These are phyloP conservation scores for Trichosporon sp. DNA, from an alignment of 1,284 basidiomycete species.

Conservation along the genomic window DNA sequence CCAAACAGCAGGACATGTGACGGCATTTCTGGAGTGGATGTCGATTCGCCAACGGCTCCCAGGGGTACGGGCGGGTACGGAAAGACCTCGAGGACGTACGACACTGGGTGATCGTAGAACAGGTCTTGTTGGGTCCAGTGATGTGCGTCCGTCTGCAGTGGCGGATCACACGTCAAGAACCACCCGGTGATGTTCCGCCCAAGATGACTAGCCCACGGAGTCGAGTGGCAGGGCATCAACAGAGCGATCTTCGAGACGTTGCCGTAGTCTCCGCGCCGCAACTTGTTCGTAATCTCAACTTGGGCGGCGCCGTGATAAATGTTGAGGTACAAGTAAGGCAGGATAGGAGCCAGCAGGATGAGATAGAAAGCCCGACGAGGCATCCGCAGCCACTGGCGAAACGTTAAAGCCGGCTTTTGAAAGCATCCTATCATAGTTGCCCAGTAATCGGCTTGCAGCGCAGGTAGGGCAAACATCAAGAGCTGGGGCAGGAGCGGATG, in stretches of 20 bases:
- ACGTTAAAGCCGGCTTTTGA: conserved; percentile 2
- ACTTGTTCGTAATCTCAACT: conserved; percentile 59
- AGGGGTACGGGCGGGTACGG: conserved; percentile 48
- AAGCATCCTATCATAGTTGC: conserved; percentile 33
- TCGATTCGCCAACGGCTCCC: background rate
- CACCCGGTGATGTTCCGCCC: conserved; percentile 59
- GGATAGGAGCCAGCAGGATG: conserved; percentile 55
- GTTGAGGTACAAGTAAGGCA: conserved; percentile 62
- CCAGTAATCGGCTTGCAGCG: conserved; percentile 55
- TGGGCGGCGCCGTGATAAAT: conserved; percentile 71
- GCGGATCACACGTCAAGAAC: conserved; percentile 87
- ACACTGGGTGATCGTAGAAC: conserved; percentile 69
- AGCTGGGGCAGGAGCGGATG: conserved; percentile 86
- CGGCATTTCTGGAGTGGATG: conserved; percentile 51
- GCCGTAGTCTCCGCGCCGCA: conserved; percentile 21
- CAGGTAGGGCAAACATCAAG: conserved; percentile 69
- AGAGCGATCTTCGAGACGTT: conserved; percentile 60
- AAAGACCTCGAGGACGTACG: conserved; percentile 59
- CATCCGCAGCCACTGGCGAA: conserved; percentile 38
- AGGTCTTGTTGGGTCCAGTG: conserved; percentile 79
- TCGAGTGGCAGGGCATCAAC: conserved; percentile 97
- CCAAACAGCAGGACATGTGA: conserved; percentile 75
- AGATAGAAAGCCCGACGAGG: conserved; percentile 47
- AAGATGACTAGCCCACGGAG: conserved; percentile 85
- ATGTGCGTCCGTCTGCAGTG: conserved; percentile 49